Evolutionary conservation across 176 grass and related monocot species (phyloP).

Genomic region (Zoysia pacifica): DNA sequence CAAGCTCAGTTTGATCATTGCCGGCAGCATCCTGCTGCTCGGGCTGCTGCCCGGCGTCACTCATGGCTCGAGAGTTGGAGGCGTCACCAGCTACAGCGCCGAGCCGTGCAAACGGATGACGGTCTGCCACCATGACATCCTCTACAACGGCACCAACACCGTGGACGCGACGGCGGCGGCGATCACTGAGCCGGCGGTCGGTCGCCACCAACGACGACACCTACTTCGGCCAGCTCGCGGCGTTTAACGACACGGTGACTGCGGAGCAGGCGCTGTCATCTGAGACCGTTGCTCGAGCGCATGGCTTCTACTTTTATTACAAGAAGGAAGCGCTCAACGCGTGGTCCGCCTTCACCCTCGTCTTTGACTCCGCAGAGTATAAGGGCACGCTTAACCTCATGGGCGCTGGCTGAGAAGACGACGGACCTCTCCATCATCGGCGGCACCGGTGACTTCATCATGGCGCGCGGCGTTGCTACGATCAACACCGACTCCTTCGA

Average conservation of each 20-base stretch:
- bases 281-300: conserved; percentile 31
- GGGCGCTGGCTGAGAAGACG: conserved; percentile 28
- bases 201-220: conserved; percentile 7
- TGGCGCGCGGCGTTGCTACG: conserved; percentile 49
- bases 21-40: background rate
- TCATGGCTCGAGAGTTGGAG: background rate
- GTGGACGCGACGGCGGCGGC: conserved; percentile 40
- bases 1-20: background rate
- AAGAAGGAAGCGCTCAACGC: background rate
- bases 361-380: conserved; percentile 40
- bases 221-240: conserved; percentile 39
- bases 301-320: conserved; percentile 51
- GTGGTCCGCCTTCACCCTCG: background rate
- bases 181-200: no score
- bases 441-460: conserved; percentile 60
- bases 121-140: background rate
- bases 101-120: conserved; percentile 29
- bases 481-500: conserved; percentile 13
- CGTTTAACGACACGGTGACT: conserved; percentile 46
- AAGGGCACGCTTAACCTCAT: conserved; percentile 48
- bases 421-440: conserved; percentile 47
- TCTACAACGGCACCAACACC: conserved; percentile 34
- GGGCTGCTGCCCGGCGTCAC: background rate
- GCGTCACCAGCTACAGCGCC: conserved; percentile 1
- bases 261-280: conserved; percentile 2